These are phyloP conservation scores for Hepatocystis sp. DNA, from an alignment of 169 alveolate species.

Conservation along the genomic window DNA sequence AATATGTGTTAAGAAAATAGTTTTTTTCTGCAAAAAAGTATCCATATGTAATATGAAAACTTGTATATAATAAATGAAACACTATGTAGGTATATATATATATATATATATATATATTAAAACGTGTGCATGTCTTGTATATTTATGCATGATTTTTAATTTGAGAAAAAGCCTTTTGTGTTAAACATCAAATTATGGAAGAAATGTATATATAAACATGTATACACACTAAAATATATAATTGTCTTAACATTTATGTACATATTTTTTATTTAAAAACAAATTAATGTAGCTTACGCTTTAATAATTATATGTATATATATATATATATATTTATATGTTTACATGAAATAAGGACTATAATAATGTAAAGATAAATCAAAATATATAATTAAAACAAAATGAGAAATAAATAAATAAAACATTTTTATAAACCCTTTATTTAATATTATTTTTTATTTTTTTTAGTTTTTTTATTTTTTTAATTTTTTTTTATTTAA, in stretches of 20 bases:
- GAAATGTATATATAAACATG: background rate
- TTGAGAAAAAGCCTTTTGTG: too few relatives aligned
- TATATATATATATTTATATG: background rate
- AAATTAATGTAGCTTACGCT: background rate
- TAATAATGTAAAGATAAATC: background rate
- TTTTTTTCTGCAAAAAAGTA: too few relatives aligned
- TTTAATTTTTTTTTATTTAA: constrained; percentile 7
- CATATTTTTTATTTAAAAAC: background rate
- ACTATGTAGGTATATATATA: background rate
- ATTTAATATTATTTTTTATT: constrained; percentile 13
- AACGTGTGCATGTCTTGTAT: background rate
- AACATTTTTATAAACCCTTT: constrained; percentile 18
- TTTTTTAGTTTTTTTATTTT: background rate
- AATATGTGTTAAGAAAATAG: too few relatives aligned
- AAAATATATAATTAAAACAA: background rate
- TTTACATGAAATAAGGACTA: background rate
- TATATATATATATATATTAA: background rate
- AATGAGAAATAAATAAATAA: constrained; percentile 15
- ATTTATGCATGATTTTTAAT: background rate
- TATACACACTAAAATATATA: background rate
- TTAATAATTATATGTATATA: constrained; percentile 9
- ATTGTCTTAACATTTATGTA: background rate
- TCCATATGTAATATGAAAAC: too few relatives aligned
- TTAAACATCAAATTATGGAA: background rate
- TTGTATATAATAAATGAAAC: too few relatives aligned